Percentiles rank a stretch among this genome's conserved stretches.
These are phyloP conservation scores for Hippophae rhamnoides DNA, from an alignment of 306 rosid species.

Conservation along the genomic window DNA sequence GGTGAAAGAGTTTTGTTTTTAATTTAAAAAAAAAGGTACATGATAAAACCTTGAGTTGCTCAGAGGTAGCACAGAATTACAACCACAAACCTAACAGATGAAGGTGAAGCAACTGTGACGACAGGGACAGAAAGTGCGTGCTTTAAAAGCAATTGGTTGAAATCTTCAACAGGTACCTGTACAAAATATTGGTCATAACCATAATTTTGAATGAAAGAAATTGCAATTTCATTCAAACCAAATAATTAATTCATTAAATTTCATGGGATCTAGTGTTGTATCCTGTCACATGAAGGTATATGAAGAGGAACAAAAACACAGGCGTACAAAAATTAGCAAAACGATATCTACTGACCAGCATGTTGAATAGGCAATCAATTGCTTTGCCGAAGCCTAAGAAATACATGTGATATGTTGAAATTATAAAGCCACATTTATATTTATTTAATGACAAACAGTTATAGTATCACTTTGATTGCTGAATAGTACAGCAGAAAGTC, in stretches of 20 bases:
- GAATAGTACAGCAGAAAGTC: too few relatives aligned
- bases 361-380: too few relatives aligned
- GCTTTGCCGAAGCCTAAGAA: too few relatives aligned
- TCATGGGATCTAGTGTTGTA: background rate
- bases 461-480: too few relatives aligned
- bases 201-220: conserved; percentile 1
- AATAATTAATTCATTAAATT: background rate
- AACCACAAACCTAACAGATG: conserved; percentile 59
- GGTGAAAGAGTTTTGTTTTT: background rate
- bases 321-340: too few relatives aligned
- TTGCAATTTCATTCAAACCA: conserved; percentile 1
- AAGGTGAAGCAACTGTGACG: conserved; percentile 90
- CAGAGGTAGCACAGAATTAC: background rate
- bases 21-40: background rate
- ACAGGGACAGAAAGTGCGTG: conserved; percentile 76
- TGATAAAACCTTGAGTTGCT: background rate
- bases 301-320: too few relatives aligned
- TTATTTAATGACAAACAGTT: too few relatives aligned
- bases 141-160: conserved; percentile 48
- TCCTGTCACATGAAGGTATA: too few relatives aligned
- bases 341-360: too few relatives aligned
- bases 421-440: too few relatives aligned
- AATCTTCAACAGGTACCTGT: conserved; percentile 73
- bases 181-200: conserved; percentile 19
- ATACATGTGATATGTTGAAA: too few relatives aligned